A percentile compares a stretch with the other conserved stretches of the same genome.
phyloP scores from a whole-genome alignment of 495 filamentous ascomycete species.

The Rhizodiscina lignyota region DNA sequence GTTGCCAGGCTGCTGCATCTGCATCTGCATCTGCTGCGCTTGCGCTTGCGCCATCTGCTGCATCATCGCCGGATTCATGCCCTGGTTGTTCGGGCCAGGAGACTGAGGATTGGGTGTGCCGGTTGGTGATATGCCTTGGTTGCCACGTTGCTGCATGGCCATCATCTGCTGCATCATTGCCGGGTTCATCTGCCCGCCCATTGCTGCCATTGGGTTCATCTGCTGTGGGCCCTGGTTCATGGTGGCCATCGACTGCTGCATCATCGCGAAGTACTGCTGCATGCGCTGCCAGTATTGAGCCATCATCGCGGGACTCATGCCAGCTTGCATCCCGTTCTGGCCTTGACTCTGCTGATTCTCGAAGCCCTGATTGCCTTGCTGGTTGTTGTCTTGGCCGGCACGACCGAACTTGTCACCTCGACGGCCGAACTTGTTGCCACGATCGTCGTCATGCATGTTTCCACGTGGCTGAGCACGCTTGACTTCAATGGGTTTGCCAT shows the following conservation, averaged over 20 bases:
- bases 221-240: constrained; percentile 29
- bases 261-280: constrained; percentile 89
- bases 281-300: constrained; percentile 94
- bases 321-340: constrained; percentile 12
- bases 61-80: constrained; percentile 53
- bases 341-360: constrained; percentile 15
- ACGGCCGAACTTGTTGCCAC: constrained; percentile 45
- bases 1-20: too few relatives aligned
- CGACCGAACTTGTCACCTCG: constrained; percentile 14
- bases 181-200: constrained; percentile 19
- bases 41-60: constrained; percentile 44
- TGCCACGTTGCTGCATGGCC: constrained; percentile 12
- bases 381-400: constrained; percentile 19
- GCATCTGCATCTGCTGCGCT: constrained; percentile 7
- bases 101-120: constrained; percentile 32
- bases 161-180: constrained; percentile 56
- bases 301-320: constrained; percentile 92
- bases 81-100: constrained; percentile 25
- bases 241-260: constrained; percentile 64
- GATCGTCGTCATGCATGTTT: constrained; percentile 80
- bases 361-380: constrained; percentile 25
- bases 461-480: constrained; percentile 95
- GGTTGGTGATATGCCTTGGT: constrained; percentile 7
- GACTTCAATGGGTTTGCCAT: constrained; percentile 91
- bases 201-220: constrained; percentile 26